These are phyloP conservation scores for Colletotrichum sojae DNA, from an alignment of 2,329 filamentous ascomycete genomes.

Conservation along the genomic window DNA sequence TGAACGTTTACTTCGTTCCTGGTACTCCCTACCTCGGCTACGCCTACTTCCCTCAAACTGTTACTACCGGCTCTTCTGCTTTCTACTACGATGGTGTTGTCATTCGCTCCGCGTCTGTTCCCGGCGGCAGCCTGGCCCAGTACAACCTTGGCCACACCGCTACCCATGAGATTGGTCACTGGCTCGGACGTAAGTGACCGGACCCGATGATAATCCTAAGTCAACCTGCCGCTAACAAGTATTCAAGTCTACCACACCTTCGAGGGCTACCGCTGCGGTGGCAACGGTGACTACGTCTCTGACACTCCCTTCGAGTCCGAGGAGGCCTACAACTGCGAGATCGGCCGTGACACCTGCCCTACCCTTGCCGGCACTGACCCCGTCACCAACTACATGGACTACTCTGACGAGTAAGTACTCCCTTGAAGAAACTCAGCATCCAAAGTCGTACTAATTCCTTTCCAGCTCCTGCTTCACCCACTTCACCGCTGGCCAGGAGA, in stretches of 20 bases:
- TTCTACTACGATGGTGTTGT: slow-evolving; percentile 58
- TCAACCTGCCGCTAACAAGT: background rate
- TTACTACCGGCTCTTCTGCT: slow-evolving; percentile 46
- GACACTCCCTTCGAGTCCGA: slow-evolving; percentile 58
- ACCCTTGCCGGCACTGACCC: slow-evolving; percentile 50
- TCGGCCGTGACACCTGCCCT: slow-evolving; percentile 54
- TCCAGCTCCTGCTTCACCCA: slow-evolving; percentile 58
- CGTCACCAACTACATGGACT: slow-evolving; percentile 58
- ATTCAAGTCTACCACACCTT: slow-evolving; percentile 61
- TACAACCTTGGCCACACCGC: slow-evolving; percentile 52
- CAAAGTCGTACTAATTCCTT: background rate
- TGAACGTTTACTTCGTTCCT: slow-evolving; percentile 65
- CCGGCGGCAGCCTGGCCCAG: slow-evolving; percentile 53
- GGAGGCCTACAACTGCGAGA: slow-evolving; percentile 52
- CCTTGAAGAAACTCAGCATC: background rate
- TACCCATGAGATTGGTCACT: slow-evolving; percentile 64
- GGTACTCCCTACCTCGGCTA: slow-evolving; percentile 57
- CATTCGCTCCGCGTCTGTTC: slow-evolving; percentile 53
- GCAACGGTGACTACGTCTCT: slow-evolving; percentile 54
- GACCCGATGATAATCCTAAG: no score
- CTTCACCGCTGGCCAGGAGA: slow-evolving; percentile 59
- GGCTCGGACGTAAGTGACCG: slow-evolving; percentile 54
- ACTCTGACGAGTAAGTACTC: slow-evolving; percentile 56
- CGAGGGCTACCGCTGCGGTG: slow-evolving; percentile 54
- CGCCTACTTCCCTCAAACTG: slow-evolving; percentile 59